Base-by-base conservation (phyloP, 1,284 basidiomycete species). In the Rhodotorula sp. region DNA sequence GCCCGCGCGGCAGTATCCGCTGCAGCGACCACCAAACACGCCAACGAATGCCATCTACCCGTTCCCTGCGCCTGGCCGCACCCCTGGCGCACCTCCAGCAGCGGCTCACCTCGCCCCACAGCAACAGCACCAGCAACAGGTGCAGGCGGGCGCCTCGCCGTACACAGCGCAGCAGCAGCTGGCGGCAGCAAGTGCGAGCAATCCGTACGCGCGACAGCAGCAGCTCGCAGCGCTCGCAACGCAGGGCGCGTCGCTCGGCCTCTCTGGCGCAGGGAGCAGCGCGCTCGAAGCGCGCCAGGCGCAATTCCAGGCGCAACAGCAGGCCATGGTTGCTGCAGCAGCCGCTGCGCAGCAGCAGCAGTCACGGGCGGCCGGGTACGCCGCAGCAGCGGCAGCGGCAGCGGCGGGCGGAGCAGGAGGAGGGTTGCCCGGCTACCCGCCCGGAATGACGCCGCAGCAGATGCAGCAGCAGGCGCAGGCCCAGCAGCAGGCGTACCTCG, bases 1-100 rank as follows among this genome's bases (percentile, higher is more conserved):
- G 14, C 74, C 74, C 4, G 64, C 48, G 0, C 45, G 74, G 7
- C 19, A 14, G n/a, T 75, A 73, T 25, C 74, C 74, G 7, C 66
- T 75, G 42, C 42, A 50, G 16, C 59, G 53, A 21, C 60, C 67
- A 25, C 49, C 61, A 48, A 60, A 54, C 54, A n/a, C 62, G 16
- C 66, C 68, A 23, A 54, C 64, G 1, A 41, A 44, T 2, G 56
- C 71, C 4, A n/a, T 73, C 34, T 73, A 46, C n/a, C 72, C 72
- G 41, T 74, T 74, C 56, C 66, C 66, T 1, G 56, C 46, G 5
- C 65, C 61, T 17, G 17, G 48, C 23, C 44, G 66, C 48, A 58
- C n/a, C 55, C 45, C 13, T 7, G 25, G 19, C 42, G 27, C 52
- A 3, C 21, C 16, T n/a, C 10, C 34, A 3, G 21, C 45, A 21